These are phyloP conservation scores for Cnidoscolus chayamansa DNA, from an alignment of 441 rosid genomes.

Conservation along the genomic window DNA sequence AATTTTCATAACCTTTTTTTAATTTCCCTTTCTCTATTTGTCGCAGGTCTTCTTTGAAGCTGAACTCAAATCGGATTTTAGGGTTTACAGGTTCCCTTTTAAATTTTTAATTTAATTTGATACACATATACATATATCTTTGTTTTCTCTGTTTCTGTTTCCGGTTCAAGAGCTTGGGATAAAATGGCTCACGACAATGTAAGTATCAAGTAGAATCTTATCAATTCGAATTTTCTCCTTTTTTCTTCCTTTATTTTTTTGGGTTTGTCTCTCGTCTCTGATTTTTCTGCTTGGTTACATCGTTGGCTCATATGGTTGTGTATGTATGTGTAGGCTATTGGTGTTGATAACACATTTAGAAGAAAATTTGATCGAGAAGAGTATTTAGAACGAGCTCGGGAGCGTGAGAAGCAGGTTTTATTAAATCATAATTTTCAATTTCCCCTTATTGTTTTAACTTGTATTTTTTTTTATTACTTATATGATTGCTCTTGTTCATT, in stretches of 20 bases:
- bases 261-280: neutral
- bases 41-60: neutral
- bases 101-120: neutral
- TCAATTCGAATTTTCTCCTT: too few relatives aligned
- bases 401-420: conserved; percentile 76
- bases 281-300: neutral
- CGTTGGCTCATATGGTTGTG: neutral
- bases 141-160: neutral
- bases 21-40: too few relatives aligned
- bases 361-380: conserved; percentile 73
- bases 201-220: conserved; percentile 15
- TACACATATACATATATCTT: neutral
- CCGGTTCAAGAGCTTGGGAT: neutral
- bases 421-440: neutral
- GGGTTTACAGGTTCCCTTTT: neutral
- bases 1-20: too few relatives aligned
- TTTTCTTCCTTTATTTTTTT: too few relatives aligned
- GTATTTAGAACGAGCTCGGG: conserved; percentile 80
- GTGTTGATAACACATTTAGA: conserved; percentile 86
- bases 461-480: neutral
- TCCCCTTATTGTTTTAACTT: neutral
- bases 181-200: conserved; percentile 56
- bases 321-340: conserved; percentile 43
- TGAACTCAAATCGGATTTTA: neutral
- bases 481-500: neutral